Evolutionary conservation across 202 grass and related monocot genomes (phyloP), one percentile per base, ranked within the genome.

Genomic region (Alloteropsis angusta): DNA sequence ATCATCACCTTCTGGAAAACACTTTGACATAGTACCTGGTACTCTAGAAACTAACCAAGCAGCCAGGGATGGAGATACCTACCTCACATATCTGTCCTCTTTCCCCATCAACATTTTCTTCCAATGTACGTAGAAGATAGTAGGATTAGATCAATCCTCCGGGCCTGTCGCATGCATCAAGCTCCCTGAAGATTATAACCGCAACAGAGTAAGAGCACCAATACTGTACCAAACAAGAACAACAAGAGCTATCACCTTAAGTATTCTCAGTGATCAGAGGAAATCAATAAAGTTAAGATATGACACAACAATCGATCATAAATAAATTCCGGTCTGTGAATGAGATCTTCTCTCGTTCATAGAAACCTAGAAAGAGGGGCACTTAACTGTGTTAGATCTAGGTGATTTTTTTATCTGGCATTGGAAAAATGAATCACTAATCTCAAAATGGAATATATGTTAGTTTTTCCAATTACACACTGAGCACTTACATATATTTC

Each of bases 71-170:
- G 10, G 8, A 69, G 80, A 46, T 79, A 80, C 74, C 62, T 15
- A 89, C 83, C 87, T 85, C 46, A 86, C 83, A 78, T 78, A 89
- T 85, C 19, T 89, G 23, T 82, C 79, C 19, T 78, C 83, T 82
- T 36, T 77, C 71, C 39, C 73, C 49, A 78, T 56, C 72, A 79
- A 74, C 66, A 30, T 80, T 60, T 89, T 49, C 34, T 43, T 56
- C 38, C 4, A 78, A 76, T 39, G 32, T 80, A 76, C 46, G 55
- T 60, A n/a, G n/a, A n/a, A n/a, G 28, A 54, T 46, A 48, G 53
- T 19, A 57, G n/a, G 9, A 45, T 18, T 48, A 64, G 30, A 80
- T 62, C 39, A 36, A 48, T 39, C 70, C 63, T 62, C 30, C 48
- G 78, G 18, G 48, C 22, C 14, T 35, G 41, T 59, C 47, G 22